Base-by-base conservation (phyloP, 2,329 filamentous ascomycete genomes). In the Herpotrichia juniperi region DNA sequence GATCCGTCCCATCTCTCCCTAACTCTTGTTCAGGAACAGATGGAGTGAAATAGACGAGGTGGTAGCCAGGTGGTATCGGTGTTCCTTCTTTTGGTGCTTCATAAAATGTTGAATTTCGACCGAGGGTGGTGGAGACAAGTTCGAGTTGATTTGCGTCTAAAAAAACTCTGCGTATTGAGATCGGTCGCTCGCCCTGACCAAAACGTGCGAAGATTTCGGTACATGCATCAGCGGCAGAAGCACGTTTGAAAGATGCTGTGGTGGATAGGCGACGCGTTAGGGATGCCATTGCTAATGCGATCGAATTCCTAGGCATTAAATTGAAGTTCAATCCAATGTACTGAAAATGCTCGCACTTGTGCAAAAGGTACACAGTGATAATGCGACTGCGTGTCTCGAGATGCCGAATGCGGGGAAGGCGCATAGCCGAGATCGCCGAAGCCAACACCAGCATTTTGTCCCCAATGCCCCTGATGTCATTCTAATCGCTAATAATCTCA, bases 11-110 rank as follows among this genome's bases (percentile, higher is more conserved):
- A 75, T 97, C 94, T 1, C 84, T 78, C 12, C 91, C 82, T 32
- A 97, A 82, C 32, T 80, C 69, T 4, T 82, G 83, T 30, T 85
- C 78, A 1, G 83, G 77, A 19, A 88, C 80, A 58, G 87, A 84
- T 12, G 90, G 85, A 44, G 91, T 91, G 74, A 96, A 97, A 78
- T 96, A 96, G 56, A 93, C 86, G 16, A 97, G 81, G 72, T 97
- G 93, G 72, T 96, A 88, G 22, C 88, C 90, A 24, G 84, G 81
- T 0, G 88, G 87, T 3, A 89, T 47, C 16, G 68, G 67, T 7
- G 66, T 68, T 12, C 69, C 68, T 11, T 58, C 30, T 43, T 47
- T 46, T 5, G 67, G 67, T 11, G 57, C 46, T 7, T 46, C 51
- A 46, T 61, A 54, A 5, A 61, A 60, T 3, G 66, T 59, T 3